Evolutionary conservation across 2,329 filamentous ascomycete genomes (phyloP).

Genomic region (Trichoderma sp.): DNA sequence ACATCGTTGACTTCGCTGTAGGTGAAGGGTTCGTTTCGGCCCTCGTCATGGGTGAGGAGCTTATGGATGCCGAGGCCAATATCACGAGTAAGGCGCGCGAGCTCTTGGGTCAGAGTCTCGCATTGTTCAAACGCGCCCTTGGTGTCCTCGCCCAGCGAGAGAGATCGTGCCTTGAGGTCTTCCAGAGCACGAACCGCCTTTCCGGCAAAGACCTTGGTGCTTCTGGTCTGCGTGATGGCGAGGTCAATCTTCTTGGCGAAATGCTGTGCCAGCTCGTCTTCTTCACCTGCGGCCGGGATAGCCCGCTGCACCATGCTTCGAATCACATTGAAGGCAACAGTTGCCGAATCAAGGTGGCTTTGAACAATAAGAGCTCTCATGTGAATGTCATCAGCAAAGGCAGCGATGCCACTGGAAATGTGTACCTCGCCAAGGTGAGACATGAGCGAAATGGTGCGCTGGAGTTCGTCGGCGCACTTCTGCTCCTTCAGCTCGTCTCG

Average conservation of each 20-base stretch:
- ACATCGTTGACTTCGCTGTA: constrained; percentile 65
- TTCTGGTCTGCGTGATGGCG: constrained; percentile 74
- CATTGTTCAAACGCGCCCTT: constrained; percentile 69
- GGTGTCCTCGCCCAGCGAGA: constrained; percentile 71
- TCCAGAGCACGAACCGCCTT: constrained; percentile 77
- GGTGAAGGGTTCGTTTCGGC: constrained; percentile 65
- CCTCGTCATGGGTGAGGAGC: constrained; percentile 68
- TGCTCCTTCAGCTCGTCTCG: constrained; percentile 84
- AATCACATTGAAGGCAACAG: constrained; percentile 64
- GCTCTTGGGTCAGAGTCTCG: constrained; percentile 62
- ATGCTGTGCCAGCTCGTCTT: constrained; percentile 67
- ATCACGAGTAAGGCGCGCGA: constrained; percentile 66
- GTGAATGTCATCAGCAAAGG: constrained; percentile 75
- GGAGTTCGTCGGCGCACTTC: constrained; percentile 77
- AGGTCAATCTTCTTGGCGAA: constrained; percentile 71
- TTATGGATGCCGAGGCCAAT: constrained; percentile 67
- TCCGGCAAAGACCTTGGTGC: constrained; percentile 77
- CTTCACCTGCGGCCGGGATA: constrained; percentile 50
- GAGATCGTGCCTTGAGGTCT: constrained; percentile 73
- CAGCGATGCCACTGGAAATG: constrained; percentile 67
- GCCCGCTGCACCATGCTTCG: constrained; percentile 68
- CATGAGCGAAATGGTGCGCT: constrained; percentile 82
- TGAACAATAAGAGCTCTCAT: constrained; percentile 78
- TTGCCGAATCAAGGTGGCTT: constrained; percentile 77
- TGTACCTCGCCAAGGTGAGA: constrained; percentile 83